Base-by-base conservation (phyloP, 75 land plant species). In the Selaginella moellendorffii region DNA sequence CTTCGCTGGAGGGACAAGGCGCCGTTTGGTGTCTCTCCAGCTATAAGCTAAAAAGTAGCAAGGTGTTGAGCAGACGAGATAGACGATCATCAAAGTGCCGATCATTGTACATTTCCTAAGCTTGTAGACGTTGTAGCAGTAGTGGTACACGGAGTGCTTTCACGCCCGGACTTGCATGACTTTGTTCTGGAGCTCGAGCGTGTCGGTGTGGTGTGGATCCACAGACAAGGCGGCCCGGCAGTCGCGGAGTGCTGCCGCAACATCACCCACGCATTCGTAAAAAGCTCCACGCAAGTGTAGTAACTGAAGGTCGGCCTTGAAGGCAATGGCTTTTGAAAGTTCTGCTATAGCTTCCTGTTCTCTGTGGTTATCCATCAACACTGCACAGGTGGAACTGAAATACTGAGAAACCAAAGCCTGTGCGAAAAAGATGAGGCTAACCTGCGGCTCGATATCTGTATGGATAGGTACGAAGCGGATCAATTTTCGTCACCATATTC, bases 261-360 rank as follows among this genome's bases (percentile, higher is more conserved):
- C 30, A 58, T 91, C 84, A 18, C 85, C 86, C 70, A 88, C 77
- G 29, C 96, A 88, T 2, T 91, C 97, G 61, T 82, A 72, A 53
- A 91, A 91, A 31, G 95, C 88, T 28, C 86, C 97, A 63, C 95
- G 82, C 18, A 88, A 81, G 68, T 85, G 83, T 0, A 91, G 84
- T 61, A 91, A 64, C 61, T 88, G 97, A 58, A 91, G 59, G 31
- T 91, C 97, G 26, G 84, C 83, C 70, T 85, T 91, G 71, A 91
- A 91, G 22, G 82, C 74, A 62, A 91, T 82, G 27, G 86, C 86
- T 68, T 67, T 85, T 2, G 96, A 68, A 24, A 91, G 81, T 70
- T 91, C 97, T 52, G 67, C 73, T 0, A 91, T 75, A 18, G 97
- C 97, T 71, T 88, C 95, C 52, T 58, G 66, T 72, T 87, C 86